Evolutionary conservation across 352 stramenopile genomes (phyloP), one percentile per base, ranked within the genome.

Genomic region (Globisporangium echinulatum): DNA sequence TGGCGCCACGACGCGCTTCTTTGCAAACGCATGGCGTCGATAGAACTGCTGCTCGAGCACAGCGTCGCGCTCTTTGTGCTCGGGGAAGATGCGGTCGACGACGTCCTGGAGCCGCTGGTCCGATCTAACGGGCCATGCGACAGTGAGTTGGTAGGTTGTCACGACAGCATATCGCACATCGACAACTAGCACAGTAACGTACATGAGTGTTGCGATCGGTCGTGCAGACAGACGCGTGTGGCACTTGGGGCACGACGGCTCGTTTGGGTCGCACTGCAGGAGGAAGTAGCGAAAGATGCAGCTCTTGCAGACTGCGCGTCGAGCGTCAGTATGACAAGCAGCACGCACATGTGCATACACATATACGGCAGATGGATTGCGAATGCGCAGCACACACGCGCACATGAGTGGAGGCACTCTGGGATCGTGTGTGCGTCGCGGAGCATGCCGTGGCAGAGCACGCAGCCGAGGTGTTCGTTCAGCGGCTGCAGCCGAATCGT

Each of bases 351-450:
- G 11, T 14, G 40, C 11, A 47, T 19, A 39, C 42, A 56, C 25
- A 25, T 25, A 11, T 46, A n/a, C 11, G 39, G 0, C 33, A 25
- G 1, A 47, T 25, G 3, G 14, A 10, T 25, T 38, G 25, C 39
- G 39, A 9, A 37, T 14, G n/a, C 17, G 40, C 11, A 47, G 13
- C 39, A 33, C 56, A 4, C 5, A 42, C 4, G 63, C 79, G 52
- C 63, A 90, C 82, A 94, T 0, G 84, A 91, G 64, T 94, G 84
- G 46, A 94, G 74, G 49, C 84, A 94, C 47, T 94, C 84, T 13
- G 77, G 72, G 51, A 94, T 88, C 25, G 84, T 94, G 59, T 94
- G 83, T 3, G 84, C 84, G 49, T 94, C 75, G 39, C 80, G 71
- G 39, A 92, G 62, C 40, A 91, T 74, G 25, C 84, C 84, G 10